Conservation (phyloP, 352 stramenopile species). For the Phytophthora brassicae region DNA sequence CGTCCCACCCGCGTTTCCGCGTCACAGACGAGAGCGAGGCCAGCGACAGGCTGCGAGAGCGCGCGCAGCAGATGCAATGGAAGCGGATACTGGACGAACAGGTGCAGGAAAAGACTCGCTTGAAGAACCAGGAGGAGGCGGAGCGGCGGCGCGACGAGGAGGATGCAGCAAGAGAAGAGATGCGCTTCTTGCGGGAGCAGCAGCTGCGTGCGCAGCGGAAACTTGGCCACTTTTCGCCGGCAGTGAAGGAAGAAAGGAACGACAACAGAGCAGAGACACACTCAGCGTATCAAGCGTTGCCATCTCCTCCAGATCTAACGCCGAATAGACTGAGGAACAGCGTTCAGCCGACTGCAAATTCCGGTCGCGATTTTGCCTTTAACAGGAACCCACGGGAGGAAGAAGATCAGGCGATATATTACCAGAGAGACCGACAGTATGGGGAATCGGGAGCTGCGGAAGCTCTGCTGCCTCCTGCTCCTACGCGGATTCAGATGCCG, state of each 20-base stretch:
- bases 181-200: conserved; percentile 52
- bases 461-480: conserved; percentile 25
- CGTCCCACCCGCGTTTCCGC: conserved; percentile 51
- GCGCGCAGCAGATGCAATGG: conserved; percentile 74
- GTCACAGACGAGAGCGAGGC: conserved; percentile 55
- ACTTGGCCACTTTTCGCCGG: conserved; percentile 28
- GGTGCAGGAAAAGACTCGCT: conserved; percentile 64
- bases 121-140: conserved; percentile 47
- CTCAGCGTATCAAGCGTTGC: conserved; percentile 15
- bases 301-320: conserved; percentile 16
- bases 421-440: conserved; percentile 22
- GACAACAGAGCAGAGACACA: conserved; percentile 13
- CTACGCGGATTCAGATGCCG: conserved; percentile 20
- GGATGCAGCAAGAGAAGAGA: conserved; percentile 49
- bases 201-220: conserved; percentile 64
- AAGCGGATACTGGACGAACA: conserved; percentile 69
- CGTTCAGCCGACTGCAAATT: conserved; percentile 18
- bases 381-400: conserved; percentile 11
- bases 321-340: conserved; percentile 17
- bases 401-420: conserved; percentile 15
- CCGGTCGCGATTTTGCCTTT: conserved; percentile 17
- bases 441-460: conserved; percentile 5
- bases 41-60: conserved; percentile 57
- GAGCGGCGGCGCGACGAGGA: conserved; percentile 40
- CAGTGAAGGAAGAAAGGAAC: conserved; percentile 8